Base-by-base conservation (phyloP, 495 filamentous ascomycete species). In the Neurospora sp. region DNA sequence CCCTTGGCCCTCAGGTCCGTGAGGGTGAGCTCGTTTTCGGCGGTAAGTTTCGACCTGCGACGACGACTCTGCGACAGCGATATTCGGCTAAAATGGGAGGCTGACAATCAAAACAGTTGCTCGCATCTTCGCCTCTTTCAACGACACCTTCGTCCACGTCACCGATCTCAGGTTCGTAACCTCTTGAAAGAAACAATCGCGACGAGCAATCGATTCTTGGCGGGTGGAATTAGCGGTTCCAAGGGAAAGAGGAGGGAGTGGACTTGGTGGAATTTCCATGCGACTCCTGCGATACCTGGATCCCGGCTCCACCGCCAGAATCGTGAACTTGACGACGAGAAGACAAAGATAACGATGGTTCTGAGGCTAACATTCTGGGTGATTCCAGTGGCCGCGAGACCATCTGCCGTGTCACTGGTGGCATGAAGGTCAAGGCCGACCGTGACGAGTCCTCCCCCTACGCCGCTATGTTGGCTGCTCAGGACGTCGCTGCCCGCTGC, bases 361-460 rank as follows among this genome's bases (percentile, higher is more conserved):
- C 73, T 76, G 76, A 87, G 84, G 86, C 90, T 92, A 86, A 93
- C 86, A 81, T 82, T 78, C 85, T 86, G 84, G 84, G 85, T 90
- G 86, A 86, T 88, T 85, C 87, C 90, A 97, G 93, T 86, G 96
- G 96, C 87, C 96, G 96, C 87, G 96, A 99, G 94, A 99, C 96
- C 86, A 95, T 99, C 86, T 90, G 88, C 90, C 94, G 96, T 91
- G 94, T 99, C 74, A 99, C 96, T 79, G 96, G 96, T 86, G 96
- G 96, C 83, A 98, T 98, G 96, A 99, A 99, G 89, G 96, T 99
- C 89, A 99, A 99, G 92, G 96, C 96, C 84, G 96, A 99, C 85
- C 94, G 96, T 88, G 96, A 99, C 87, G 96, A 99, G 89, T 98
- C 94, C 75, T 98, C 94, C 70, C 96, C 96, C 76, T 99, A 99